Base-by-base conservation (phyloP, 2,329 filamentous ascomycete genomes). In the Pseudocercospora ulei region DNA sequence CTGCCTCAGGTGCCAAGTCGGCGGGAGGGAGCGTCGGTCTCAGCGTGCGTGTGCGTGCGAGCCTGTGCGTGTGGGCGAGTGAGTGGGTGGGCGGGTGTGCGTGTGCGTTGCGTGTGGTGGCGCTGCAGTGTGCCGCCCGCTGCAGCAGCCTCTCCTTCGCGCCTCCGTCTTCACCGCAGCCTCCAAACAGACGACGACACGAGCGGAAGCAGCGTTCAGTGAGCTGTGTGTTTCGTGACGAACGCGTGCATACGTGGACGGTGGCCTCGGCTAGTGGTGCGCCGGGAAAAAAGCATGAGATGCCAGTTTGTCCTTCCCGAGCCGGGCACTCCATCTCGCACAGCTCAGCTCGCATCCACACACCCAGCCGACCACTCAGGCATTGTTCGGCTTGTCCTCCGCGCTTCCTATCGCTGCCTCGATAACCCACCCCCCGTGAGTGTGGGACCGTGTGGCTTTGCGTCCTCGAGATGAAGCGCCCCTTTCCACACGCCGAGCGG, bases 401-500 rank as follows among this genome's bases (percentile, higher is more conserved):
- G 13, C 39, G 25, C 28, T 13, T n/a, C 24, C 23, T 30, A 41
- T 37, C 26, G 33, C 18, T n/a, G 34, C 18, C 19, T 36, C 20
- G 19, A 35, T 19, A n/a, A 25, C 22, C 23, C 23, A 24, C 39
- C 16, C 14, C 18, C 25, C 38, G n/a, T 12, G 25, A 18, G 24
- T 28, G 19, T 16, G 11, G 16, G 12, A 25, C 20, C 36, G 33
- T 25, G 28, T 37, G 33, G 39, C 39, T 42, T 33, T 33, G 12
- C 27, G 22, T 17, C 33, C 18, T 23, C 27, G 39, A 24, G 33
- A 37, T 30, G 33, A 31, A 37, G 14, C 12, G 16, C 19, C 29
- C 9, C 19, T 22, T 25, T 42, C 18, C 11, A n/a, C 29, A 22
- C n/a, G 16, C 29, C 9, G 29, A 33, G 17, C 24, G 22, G 17